Evolutionary conservation across 192 early-diverging fungal species (phyloP).

Genomic region (Entomortierella parvispora): DNA sequence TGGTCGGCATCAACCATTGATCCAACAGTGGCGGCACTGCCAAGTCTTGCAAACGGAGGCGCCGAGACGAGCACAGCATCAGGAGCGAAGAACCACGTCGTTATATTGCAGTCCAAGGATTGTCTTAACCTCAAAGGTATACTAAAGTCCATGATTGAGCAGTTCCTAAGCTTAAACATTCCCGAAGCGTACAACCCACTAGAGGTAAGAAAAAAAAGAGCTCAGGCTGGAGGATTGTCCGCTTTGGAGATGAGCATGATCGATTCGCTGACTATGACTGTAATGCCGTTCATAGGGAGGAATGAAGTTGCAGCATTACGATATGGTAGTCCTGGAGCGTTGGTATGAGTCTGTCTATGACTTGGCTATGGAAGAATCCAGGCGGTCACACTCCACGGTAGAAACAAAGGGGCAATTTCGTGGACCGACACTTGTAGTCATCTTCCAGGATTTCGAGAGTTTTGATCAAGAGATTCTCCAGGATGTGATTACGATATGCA

Average conservation of each 20-base stretch:
- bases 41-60: no score
- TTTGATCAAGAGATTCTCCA: constrained; percentile 78
- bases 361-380: background rate
- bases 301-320: constrained; percentile 61
- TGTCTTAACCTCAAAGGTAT: constrained; percentile 70
- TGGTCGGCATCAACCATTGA: background rate
- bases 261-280: no score
- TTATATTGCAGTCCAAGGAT: constrained; percentile 74
- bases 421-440: constrained; percentile 67
- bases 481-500: constrained; percentile 78
- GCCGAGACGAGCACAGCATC: background rate
- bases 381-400: background rate
- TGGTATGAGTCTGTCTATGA: constrained; percentile 68
- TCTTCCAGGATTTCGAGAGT: constrained; percentile 90
- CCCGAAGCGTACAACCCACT: constrained; percentile 37
- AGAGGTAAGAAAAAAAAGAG: constrained; percentile 48
- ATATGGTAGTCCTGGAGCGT: constrained; percentile 71
- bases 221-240: no score
- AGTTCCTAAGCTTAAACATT: constrained; percentile 59
- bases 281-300: constrained; percentile 16
- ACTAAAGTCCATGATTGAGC: constrained; percentile 75
- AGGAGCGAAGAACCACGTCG: constrained; percentile 58
- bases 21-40: no score
- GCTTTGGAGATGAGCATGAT: no score
- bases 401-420: background rate